These are phyloP conservation scores for Dothidotthia symphoricarpi DNA, from an alignment of 2,329 filamentous ascomycete genomes.

Conservation along the genomic window DNA sequence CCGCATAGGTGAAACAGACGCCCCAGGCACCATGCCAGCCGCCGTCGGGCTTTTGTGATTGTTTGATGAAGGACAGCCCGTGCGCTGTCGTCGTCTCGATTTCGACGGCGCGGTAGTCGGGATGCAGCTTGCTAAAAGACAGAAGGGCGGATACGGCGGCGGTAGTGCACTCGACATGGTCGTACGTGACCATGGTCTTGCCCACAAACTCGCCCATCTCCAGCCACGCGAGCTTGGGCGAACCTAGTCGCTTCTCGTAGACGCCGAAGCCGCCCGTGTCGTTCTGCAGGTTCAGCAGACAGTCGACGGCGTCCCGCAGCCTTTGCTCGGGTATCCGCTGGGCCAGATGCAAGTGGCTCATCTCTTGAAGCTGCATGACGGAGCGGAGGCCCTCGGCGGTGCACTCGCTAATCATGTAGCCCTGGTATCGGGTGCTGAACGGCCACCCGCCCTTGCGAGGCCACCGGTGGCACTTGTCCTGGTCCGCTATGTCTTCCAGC, in stretches of 20 bases:
- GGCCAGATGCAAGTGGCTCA: not conserved
- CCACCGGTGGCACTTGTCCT: conserved; percentile 1
- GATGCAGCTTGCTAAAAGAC: conserved; percentile 1
- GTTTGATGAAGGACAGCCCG: not conserved
- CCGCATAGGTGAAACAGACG: conserved; percentile 5
- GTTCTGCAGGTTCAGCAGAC: conserved; percentile 4
- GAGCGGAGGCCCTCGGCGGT: conserved; percentile 2
- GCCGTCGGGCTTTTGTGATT: conserved; percentile 2
- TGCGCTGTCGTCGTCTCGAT: not conserved
- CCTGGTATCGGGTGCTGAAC: conserved; percentile 4
- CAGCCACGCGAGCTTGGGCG: not conserved
- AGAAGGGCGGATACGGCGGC: conserved; percentile 1
- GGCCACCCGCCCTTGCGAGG: conserved; percentile 4
- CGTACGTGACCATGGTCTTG: conserved; percentile 2
- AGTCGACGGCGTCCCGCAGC: conserved; percentile 2
- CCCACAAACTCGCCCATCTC: conserved; percentile 4
- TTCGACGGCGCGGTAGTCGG: conserved; percentile 1
- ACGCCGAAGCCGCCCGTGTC: not conserved
- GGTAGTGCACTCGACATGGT: conserved; percentile 2
- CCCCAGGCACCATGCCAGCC: conserved; percentile 5
- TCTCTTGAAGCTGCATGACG: conserved; percentile 2
- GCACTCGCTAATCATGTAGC: conserved; percentile 2
- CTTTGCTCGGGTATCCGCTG: not conserved
- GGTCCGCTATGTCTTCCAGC: not conserved
- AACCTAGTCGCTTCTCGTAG: conserved; percentile 4